Evolutionary conservation across 148 eudicot species (phyloP).

Genomic region (Vaccinium myrtillus): DNA sequence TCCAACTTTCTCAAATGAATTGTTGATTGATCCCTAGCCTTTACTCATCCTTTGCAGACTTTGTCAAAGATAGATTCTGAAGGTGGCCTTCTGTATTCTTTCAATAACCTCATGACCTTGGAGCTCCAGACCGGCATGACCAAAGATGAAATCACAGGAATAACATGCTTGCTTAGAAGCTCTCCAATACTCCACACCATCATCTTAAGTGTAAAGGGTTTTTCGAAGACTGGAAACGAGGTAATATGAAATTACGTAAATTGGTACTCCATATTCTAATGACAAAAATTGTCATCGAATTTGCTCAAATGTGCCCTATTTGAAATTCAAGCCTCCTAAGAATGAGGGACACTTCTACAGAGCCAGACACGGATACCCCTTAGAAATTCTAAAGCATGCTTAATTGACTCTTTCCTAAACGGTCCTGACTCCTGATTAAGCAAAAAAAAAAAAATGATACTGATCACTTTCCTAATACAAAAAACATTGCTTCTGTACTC

Average conservation of each 20-base stretch:
- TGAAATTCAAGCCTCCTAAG: neutral
- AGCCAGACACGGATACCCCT: no score
- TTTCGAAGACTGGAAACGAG: neutral
- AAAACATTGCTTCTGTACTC: no score
- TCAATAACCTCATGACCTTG: neutral
- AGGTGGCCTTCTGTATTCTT: neutral
- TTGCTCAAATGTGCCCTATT: neutral
- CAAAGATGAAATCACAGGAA: neutral
- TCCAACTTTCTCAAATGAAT: no score
- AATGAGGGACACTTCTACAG: no score
- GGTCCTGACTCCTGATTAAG: no score
- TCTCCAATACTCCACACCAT: neutral
- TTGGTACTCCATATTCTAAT: neutral
- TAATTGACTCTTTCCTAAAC: no score
- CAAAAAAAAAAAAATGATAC: no score
- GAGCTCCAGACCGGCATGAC: neutral
- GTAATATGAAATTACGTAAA: neutral
- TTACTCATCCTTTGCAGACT: neutral
- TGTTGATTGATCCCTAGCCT: no score
- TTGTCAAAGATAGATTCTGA: neutral
- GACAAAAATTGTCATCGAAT: neutral
- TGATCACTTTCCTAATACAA: no score
- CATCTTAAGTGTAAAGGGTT: neutral
- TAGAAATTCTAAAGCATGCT: no score
- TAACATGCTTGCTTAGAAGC: constrained; percentile 1